Evolutionary conservation across 2,329 filamentous ascomycete species (phyloP).

Genomic region (Aurifilum marmelostoma): DNA sequence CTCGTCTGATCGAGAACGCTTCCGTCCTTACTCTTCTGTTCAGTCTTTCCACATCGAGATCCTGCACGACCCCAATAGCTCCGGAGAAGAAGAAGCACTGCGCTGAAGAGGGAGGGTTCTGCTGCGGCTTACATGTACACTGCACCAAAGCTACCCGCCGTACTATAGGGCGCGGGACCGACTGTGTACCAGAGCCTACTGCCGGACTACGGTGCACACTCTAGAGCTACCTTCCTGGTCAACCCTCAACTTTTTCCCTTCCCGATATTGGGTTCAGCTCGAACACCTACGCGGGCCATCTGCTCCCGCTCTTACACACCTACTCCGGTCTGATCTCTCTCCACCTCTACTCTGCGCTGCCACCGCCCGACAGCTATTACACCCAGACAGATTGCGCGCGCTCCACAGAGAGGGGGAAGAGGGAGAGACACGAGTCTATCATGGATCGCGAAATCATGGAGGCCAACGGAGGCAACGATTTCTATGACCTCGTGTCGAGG

Average conservation of each 20-base stretch:
- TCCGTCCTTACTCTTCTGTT: not conserved
- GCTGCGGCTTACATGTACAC: not conserved
- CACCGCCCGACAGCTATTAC: not conserved
- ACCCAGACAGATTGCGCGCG: not conserved
- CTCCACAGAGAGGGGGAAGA: not conserved
- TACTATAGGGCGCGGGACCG: not conserved
- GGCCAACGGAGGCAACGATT: conserved; percentile 32
- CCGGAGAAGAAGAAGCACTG: not conserved
- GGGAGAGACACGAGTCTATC: not conserved
- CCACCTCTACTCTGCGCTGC: not conserved
- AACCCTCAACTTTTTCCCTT: not conserved
- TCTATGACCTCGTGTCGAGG: conserved; percentile 48
- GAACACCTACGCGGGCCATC: not conserved
- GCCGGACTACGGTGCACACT: not conserved
- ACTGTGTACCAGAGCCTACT: not conserved
- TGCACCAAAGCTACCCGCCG: not conserved
- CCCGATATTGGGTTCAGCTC: not conserved
- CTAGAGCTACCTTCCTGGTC: conserved; percentile 11
- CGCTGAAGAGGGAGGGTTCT: not conserved
- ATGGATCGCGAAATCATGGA: conserved; percentile 7
- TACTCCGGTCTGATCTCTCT: not conserved
- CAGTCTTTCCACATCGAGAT: not conserved
- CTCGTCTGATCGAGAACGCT: not conserved
- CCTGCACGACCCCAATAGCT: not conserved
- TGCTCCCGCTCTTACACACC: no score